Evolutionary conservation across 2,329 filamentous ascomycete genomes (phyloP).

Genomic region (Colletotrichum incanum): DNA sequence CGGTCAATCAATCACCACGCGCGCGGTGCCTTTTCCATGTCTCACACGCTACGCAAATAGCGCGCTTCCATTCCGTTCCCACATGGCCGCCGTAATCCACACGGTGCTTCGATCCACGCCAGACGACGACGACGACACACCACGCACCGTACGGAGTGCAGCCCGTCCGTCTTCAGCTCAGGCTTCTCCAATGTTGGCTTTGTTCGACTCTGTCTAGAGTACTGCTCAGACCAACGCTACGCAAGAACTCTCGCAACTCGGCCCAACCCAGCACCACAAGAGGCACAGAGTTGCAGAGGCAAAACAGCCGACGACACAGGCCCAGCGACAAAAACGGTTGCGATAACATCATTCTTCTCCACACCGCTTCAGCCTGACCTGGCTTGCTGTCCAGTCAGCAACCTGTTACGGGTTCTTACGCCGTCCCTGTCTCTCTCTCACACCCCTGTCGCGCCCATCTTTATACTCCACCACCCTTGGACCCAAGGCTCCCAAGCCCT

Average conservation of each 20-base stretch:
- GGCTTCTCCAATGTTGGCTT: neutral
- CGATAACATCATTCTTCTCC: conserved; percentile 41
- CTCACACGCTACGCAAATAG: neutral
- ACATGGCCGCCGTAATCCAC: neutral
- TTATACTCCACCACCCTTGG: conserved; percentile 23
- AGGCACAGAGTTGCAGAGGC: conserved; percentile 27
- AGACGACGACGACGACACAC: too few relatives aligned
- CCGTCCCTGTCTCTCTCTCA: conserved; percentile 23
- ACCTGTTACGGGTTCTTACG: conserved; percentile 21
- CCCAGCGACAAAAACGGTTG: conserved; percentile 27
- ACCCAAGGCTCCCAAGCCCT: conserved; percentile 27
- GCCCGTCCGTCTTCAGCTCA: neutral
- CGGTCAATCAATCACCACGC: neutral
- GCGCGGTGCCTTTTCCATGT: neutral
- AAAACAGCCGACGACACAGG: conserved; percentile 18
- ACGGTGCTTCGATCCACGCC: neutral
- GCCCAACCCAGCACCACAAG: neutral
- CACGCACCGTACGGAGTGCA: neutral
- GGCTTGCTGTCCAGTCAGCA: conserved; percentile 9
- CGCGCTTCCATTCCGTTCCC: neutral
- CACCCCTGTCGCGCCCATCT: conserved; percentile 31
- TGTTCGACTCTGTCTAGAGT: neutral
- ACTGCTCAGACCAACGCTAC: neutral
- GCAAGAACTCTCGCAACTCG: neutral
- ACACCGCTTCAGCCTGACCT: conserved; percentile 36